Base-by-base conservation (phyloP, 441 rosid species). In the Pelargonium myrrhifolium region DNA sequence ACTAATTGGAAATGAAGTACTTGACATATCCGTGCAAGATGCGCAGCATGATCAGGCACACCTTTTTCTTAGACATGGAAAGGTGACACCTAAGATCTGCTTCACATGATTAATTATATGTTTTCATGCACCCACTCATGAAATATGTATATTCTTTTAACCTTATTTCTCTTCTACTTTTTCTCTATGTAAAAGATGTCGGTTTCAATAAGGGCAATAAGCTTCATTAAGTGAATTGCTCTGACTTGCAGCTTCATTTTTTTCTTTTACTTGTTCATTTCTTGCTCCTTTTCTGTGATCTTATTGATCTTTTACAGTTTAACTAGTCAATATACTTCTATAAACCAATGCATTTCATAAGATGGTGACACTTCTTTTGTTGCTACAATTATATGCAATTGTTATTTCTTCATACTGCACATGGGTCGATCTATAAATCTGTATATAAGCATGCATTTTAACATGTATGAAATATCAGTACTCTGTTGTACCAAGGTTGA, bases 1-100 rank as follows among this genome's bases (percentile, higher is more conserved):
- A 71, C 67, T 88, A 76, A 84, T 94, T 74, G 99, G 99, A 66
- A 92, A 92, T 74, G 99, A 94, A 83, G 98, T 94, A 77, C 98
- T 94, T 70, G 96, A 94, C 80, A 87, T 92, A 77, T 87, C 98
- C 28, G 96, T 85, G 74, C 99, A 89, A 81, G 92, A 86, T 79
- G 96, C 95, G 9, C 78, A 81, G 51, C 97, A 87, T 80, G 99
- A 94, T 76, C 96, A 94, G 68, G 77, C 92, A 75, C 99, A 94
- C 79, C 98, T 94, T 66, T 94, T 92, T 74, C 84, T 92, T 70
- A 82, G 95, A 71, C 99, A 94, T 75, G 92, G 89, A 74, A 89
- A 89, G 99, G 99, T 94, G 74, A 76, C 21, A 42, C 71, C 68
- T 15, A 37, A 68, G 42, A 58, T 70, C 64, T 71, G 61, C 59